Evolutionary conservation across 495 filamentous ascomycete species (phyloP), one percentile per base, ranked within the genome.

Genomic region (Cryomyces minteri): DNA sequence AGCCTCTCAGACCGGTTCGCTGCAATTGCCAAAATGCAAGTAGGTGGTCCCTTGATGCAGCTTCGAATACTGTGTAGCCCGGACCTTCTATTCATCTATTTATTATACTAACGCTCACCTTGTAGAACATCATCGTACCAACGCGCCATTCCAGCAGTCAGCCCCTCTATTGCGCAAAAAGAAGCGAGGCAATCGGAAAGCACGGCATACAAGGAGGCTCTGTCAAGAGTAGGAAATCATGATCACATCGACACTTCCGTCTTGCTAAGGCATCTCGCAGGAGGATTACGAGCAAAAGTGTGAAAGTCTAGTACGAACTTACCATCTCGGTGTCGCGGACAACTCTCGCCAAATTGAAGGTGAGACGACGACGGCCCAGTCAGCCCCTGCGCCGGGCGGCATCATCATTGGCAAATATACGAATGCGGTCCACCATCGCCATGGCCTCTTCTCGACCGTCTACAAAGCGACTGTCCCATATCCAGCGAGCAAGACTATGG

Each of bases 391-490:
- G 2, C 8, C 9, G 8, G 40, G 9, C 8, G 40, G 40, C 8
- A 41, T 41, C 25, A 29, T 8, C 8, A 79, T 95, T 53, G 90
- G 90, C 5, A 62, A 60, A 31, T 94, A 88, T 58, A 56, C 54
- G 28, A 67, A 76, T 40, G 92, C 84, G 55, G 66, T 73, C 28
- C 79, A 82, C 58, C 62, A 83, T 52, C 72, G 68, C 43, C 75
- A 76, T 46, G 90, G 92, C 28, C 64, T 90, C 6, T 88, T 85
- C 55, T 90, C 90, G 29, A 73, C 73, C 33, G 77, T 99, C 41
- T 96, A 88, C 64, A 75, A 70, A 51, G 70, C 79, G 5, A 41
- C 9, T 9, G 11, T 29, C 40, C 28, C 28, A 29, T 1, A 34
- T 31, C 44, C 5, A n/a, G 5, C 30, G n/a, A 5, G 4, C 18